These are phyloP conservation scores for Glaciozyma martinii DNA, from an alignment of 768 basidiomycete genomes.

Conservation along the genomic window DNA sequence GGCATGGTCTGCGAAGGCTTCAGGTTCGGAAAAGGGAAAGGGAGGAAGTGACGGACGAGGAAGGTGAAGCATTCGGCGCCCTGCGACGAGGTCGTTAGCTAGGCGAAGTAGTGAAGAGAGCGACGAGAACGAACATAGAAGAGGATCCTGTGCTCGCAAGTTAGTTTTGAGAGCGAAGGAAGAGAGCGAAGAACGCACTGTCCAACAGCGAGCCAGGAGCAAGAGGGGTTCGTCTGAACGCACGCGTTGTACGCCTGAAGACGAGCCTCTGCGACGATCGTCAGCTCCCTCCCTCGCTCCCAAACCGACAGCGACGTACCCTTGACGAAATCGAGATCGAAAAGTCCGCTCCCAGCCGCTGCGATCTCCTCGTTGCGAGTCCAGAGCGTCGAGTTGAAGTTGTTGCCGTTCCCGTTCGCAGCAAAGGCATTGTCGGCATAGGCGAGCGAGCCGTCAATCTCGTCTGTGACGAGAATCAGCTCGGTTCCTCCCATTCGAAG, in stretches of 20 bases:
- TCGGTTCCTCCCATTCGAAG: no score
- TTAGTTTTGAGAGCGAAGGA: no score
- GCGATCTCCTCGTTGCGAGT: not conserved
- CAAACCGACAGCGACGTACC: not conserved
- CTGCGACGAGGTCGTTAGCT: not conserved
- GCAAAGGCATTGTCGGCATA: not conserved
- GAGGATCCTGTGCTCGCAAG: no score
- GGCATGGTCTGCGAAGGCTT: not conserved
- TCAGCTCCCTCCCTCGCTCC: not conserved
- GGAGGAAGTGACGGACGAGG: not conserved
- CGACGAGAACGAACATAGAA: not conserved
- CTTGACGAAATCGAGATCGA: not conserved
- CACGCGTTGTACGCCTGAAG: not conserved
- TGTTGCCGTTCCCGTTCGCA: not conserved
- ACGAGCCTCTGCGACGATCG: not conserved
- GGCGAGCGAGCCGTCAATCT: not conserved
- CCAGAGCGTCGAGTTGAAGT: not conserved
- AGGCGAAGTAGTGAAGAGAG: not conserved
- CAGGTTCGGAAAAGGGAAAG: no score
- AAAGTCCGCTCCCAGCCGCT: not conserved
- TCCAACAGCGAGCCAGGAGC: not conserved
- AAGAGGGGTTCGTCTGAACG: not conserved
- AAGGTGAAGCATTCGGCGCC: not conserved
- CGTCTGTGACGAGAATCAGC: not conserved
- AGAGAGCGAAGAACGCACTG: no score